Evolutionary conservation across 805 yeast species (phyloP), one percentile per base, ranked within the genome.

Genomic region (Ogataea minuta): DNA sequence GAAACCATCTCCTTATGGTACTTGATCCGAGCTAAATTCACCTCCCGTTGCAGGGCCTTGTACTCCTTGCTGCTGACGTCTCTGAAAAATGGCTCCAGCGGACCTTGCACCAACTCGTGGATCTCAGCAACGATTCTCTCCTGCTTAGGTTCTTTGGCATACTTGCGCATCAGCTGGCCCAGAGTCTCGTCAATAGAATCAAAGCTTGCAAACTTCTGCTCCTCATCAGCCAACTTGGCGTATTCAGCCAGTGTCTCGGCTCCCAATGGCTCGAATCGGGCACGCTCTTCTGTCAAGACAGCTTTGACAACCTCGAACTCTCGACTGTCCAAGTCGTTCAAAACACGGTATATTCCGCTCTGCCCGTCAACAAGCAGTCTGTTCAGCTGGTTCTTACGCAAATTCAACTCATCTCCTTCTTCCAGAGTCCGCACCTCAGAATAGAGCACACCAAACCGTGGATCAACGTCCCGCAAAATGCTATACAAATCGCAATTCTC

Each of bases 381-480:
- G 13, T 42, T 29, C 9, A 52, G 26, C 26, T 58, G 48, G 19
- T 44, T 31, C 16, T 46, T 36, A 35, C 54, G 49, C 23, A 46
- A 31, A 26, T 48, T 41, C 20, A 54, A 39, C 23, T 23, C 43
- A 6, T 42, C 45, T 12, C 54, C 59, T 30, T 50, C 43, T 11
- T 41, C 49, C 11, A 53, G 36, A 8, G 37, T 29, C 32, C 50
- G 47, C 31, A 55, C 52, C 14, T 46, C 49, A 6, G 40, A 33
- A 10, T 59, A 31, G 16, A 52, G 39, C 6, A 45, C 27, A 1
- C 57, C 52, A 46, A 59, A 57, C 27, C 31, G 31, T 9, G 52
- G 43, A 39, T 59, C 64, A 23, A 56, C 39, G 25, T 46, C 48
- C n/a, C 46, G 31, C 16, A 60, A 38, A 6, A 54, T 35, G 16